These are phyloP conservation scores for Rhynchospora breviuscula DNA, from an alignment of 176 grass and related monocot genomes.

Conservation along the genomic window DNA sequence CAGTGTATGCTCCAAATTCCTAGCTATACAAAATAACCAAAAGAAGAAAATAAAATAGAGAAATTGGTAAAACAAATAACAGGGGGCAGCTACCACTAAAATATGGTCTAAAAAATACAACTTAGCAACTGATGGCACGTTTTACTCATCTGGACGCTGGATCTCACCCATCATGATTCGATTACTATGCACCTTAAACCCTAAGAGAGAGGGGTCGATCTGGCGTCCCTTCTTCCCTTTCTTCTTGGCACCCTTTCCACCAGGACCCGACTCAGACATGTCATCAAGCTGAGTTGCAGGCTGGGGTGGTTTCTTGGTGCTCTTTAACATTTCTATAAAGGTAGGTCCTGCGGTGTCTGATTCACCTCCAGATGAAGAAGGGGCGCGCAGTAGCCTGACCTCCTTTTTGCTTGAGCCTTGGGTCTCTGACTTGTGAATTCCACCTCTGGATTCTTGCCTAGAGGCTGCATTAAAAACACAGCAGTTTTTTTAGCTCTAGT, in stretches of 20 bases:
- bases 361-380: conserved; percentile 35
- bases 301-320: conserved; percentile 65
- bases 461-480: conserved; percentile 9
- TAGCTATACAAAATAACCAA: conserved; percentile 31
- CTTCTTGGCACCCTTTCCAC: conserved; percentile 70
- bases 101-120: conserved; percentile 38
- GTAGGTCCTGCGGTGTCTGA: conserved; percentile 53
- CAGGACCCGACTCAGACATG: conserved; percentile 37
- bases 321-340: conserved; percentile 91
- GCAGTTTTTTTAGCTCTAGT: neutral
- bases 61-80: conserved; percentile 26
- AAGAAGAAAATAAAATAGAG: neutral
- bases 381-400: conserved; percentile 27
- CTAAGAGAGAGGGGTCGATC: conserved; percentile 93
- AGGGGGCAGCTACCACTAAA: conserved; percentile 33
- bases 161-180: conserved; percentile 99
- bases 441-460: conserved; percentile 21
- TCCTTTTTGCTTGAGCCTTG: conserved; percentile 55
- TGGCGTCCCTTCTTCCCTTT: conserved; percentile 94
- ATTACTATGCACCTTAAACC: conserved; percentile 99
- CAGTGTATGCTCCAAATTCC: conserved; percentile 31
- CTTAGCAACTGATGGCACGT: neutral
- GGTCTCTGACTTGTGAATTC: conserved; percentile 26
- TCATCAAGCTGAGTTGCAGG: conserved; percentile 35
- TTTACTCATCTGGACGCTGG: conserved; percentile 61